These are phyloP conservation scores for Backusella mclennaniae DNA, from an alignment of 192 early-diverging fungal genomes.

Conservation along the genomic window DNA sequence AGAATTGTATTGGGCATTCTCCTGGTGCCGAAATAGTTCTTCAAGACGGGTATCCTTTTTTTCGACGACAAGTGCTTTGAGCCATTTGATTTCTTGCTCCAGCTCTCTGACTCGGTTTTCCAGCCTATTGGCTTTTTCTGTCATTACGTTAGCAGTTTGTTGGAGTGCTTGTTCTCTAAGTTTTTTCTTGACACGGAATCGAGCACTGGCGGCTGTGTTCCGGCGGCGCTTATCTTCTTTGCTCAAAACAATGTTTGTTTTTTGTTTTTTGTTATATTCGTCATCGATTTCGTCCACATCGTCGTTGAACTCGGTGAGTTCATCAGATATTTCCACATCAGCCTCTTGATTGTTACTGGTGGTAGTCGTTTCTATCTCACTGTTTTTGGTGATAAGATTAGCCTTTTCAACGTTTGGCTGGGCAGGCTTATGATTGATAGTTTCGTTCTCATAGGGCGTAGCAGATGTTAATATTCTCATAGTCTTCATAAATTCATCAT, in stretches of 20 bases:
- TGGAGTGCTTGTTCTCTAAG: conserved; percentile 82
- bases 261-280: neutral
- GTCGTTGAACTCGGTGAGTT: neutral
- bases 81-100: conserved; percentile 89
- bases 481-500: conserved; percentile 13
- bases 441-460: neutral
- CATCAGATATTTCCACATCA: neutral
- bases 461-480: conserved; percentile 10
- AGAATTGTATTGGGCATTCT: neutral
- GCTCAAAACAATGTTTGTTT: conserved; percentile 15
- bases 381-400: neutral
- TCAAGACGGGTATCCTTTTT: conserved; percentile 35
- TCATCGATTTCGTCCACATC: neutral
- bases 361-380: neutral
- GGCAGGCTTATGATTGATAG: neutral
- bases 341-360: neutral
- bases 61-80: conserved; percentile 40
- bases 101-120: conserved; percentile 81
- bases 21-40: neutral
- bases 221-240: conserved; percentile 86
- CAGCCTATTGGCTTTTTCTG: conserved; percentile 65
- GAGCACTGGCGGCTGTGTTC: conserved; percentile 92
- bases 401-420: neutral
- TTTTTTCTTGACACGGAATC: conserved; percentile 95
- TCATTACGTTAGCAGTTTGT: conserved; percentile 80